Conservation (phyloP, 495 filamentous ascomycete genomes). For the Hyaloscypha finlandica region DNA sequence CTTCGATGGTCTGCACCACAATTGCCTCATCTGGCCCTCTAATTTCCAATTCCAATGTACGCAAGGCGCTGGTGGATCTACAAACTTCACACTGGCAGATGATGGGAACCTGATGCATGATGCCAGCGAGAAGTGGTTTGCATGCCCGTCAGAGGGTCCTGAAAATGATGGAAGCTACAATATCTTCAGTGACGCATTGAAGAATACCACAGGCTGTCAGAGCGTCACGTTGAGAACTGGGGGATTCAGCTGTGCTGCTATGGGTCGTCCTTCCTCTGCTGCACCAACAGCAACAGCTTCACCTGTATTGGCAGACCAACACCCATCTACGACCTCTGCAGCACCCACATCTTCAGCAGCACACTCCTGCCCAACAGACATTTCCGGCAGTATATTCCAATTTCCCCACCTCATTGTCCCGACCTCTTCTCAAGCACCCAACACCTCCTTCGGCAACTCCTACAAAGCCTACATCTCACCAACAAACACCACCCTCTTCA, state of each 20-base stretch:
- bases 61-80: not conserved
- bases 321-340: not conserved
- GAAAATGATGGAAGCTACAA: slow-evolving; percentile 25
- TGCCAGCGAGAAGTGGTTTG: slow-evolving; percentile 22
- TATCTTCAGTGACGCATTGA: slow-evolving; percentile 25
- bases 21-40: slow-evolving; percentile 23
- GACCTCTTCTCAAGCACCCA: slow-evolving; percentile 56
- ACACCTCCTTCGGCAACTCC: slow-evolving; percentile 51
- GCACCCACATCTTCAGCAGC: not conserved
- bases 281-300: not conserved
- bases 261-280: slow-evolving; percentile 10
- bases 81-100: slow-evolving; percentile 22
- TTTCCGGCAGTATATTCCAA: slow-evolving; percentile 48
- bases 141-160: slow-evolving; percentile 25
- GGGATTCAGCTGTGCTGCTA: slow-evolving; percentile 25
- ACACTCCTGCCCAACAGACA: slow-evolving; percentile 22
- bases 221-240: slow-evolving; percentile 21
- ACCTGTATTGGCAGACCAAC: not conserved
- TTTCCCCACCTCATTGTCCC: slow-evolving; percentile 70
- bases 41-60: slow-evolving; percentile 26
- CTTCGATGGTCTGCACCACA: slow-evolving; percentile 21
- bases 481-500: slow-evolving; percentile 63
- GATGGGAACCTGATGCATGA: slow-evolving; percentile 22
- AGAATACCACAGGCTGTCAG: slow-evolving; percentile 21
- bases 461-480: slow-evolving; percentile 56